Base-by-base conservation (phyloP, 2,329 filamentous ascomycete genomes). In the Biscogniauxia sp. region DNA sequence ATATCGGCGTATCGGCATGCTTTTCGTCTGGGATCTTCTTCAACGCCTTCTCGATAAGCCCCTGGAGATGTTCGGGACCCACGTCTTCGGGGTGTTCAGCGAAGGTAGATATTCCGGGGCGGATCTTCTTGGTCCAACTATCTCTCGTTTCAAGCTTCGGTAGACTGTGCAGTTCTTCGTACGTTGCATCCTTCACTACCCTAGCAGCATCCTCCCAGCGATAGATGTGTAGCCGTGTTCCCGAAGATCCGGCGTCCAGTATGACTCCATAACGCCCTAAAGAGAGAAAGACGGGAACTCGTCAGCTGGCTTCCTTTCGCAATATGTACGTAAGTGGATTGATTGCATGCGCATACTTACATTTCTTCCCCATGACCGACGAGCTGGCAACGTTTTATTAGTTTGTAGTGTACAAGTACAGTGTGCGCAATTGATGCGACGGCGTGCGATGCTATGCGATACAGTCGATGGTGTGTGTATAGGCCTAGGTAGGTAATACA, bases 221-320 rank as follows among this genome's bases (percentile, higher is more conserved):
- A 79, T 99, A 99, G 60, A 99, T 87, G 76, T 99, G 92, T 65
- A 97, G 84, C 74, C 95, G 90, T 71, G 94, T 98, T 74, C 95
- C 94, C 76, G 95, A 98, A 76, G 95, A 98, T 69, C 95, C 95
- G 75, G 95, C 95, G 84, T 99, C 95, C 72, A 99, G 86, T 74
- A 99, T 93, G 70, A 98, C 91, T 74, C 93, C 95, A 83, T 96
- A 97, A 79, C 86, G 84, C 72, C 82, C 84, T 87, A 59, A 53
- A 50, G 57, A 49, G 49, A 51, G 20, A 49, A 20, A 32, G 3
- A 55, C 64, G 20, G 64, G 56, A 53, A 53, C 55, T 57, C 2
- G 23, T 55, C 51, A 59, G 56, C 64, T 20, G 59, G 59, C 51
- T 26, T 58, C 28, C 9, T 19, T 37, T 20, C 17, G 20, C 50